A percentile compares a stretch with the other conserved stretches of the same genome.
phyloP scores from a whole-genome alignment of 306 rosid genomes.

The Arachis hypogaea region DNA sequence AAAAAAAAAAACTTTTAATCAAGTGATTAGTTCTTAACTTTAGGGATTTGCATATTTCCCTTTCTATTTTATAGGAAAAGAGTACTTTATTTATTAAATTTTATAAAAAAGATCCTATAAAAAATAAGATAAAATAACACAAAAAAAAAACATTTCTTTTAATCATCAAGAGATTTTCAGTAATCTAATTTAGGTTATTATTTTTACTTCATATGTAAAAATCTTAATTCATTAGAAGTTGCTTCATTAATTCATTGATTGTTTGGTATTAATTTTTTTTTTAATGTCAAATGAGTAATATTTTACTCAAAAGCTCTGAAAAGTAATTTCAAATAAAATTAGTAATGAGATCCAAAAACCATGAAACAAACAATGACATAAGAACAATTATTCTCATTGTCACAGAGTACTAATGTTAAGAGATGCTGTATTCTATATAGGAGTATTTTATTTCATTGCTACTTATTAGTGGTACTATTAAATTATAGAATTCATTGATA shows the following conservation, averaged over 20 bases:
- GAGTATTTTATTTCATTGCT: background rate
- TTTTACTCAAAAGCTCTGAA: too few relatives aligned
- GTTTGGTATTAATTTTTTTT: too few relatives aligned
- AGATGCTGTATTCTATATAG: background rate
- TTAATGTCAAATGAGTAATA: too few relatives aligned
- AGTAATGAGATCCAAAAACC: background rate
- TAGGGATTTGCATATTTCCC: background rate
- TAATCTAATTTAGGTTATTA: too few relatives aligned
- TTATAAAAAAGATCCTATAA: too few relatives aligned
- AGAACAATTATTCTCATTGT: background rate
- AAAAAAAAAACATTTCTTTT: too few relatives aligned
- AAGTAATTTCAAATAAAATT: too few relatives aligned
- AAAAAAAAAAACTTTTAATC: too few relatives aligned
- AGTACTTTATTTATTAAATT: background rate
- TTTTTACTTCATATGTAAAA: too few relatives aligned
- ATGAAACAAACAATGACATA: background rate
- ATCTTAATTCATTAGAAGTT: too few relatives aligned
- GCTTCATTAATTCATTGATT: too few relatives aligned
- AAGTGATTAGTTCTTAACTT: background rate
- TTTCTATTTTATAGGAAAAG: background rate
- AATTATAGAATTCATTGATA: background rate
- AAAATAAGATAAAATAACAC: background rate
- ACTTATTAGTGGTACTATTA: background rate
- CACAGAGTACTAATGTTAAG: background rate
- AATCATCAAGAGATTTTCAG: too few relatives aligned